Evolutionary conservation across 345 rosid species (phyloP).

Genomic region (Gossypium raimondii): DNA sequence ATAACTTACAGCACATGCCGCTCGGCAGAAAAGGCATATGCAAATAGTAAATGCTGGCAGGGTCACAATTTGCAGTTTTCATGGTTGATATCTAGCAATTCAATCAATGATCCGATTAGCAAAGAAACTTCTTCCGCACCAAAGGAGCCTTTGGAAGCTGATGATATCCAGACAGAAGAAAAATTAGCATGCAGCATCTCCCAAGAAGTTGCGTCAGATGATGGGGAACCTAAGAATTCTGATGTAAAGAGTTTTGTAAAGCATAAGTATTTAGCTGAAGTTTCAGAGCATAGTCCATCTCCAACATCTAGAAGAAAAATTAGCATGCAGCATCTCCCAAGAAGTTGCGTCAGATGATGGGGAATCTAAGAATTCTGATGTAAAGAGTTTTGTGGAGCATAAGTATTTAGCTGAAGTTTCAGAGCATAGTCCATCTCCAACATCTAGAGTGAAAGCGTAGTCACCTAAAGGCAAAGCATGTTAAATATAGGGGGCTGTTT

Average conservation of each 20-base stretch:
- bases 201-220: constrained; percentile 36
- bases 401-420: constrained; percentile 33
- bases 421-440: constrained; percentile 20
- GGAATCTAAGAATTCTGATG: constrained; percentile 40
- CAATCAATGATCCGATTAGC: constrained; percentile 19
- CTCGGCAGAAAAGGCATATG: constrained; percentile 80
- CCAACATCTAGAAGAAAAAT: constrained; percentile 25
- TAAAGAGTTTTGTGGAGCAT: constrained; percentile 19
- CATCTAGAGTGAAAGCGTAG: constrained; percentile 21
- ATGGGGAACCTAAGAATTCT: constrained; percentile 35
- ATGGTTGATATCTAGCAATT: constrained; percentile 46
- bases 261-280: constrained; percentile 27
- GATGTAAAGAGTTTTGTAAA: constrained; percentile 27
- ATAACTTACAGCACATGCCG: constrained; percentile 53
- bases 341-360: constrained; percentile 37
- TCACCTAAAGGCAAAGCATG: constrained; percentile 19
- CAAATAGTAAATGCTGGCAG: constrained; percentile 74
- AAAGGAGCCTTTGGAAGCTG: constrained; percentile 24
- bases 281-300: constrained; percentile 27
- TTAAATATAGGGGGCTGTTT: constrained; percentile 18
- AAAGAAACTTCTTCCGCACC: constrained; percentile 30
- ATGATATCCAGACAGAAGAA: constrained; percentile 31
- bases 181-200: constrained; percentile 19
- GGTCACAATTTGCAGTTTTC: constrained; percentile 60
- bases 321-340: constrained; percentile 12